Evolutionary conservation across 2,329 filamentous ascomycete genomes (phyloP).

Genomic region (Ophiostoma tasmaniense): DNA sequence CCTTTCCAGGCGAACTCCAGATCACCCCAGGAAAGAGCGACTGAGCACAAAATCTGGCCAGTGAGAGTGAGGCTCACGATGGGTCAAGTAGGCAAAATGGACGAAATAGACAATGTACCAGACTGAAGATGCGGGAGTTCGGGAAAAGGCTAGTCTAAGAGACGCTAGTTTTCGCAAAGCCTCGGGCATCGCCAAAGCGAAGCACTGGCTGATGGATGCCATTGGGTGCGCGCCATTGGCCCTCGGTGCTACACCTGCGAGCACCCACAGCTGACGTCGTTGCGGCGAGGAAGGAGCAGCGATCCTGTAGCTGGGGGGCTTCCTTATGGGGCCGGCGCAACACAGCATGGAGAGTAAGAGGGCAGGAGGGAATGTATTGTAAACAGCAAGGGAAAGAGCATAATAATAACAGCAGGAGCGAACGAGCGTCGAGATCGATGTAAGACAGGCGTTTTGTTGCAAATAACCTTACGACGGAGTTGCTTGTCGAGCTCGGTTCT

Average conservation of each 20-base stretch:
- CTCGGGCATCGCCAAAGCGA: conserved; percentile 15
- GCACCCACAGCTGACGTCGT: conserved; percentile 3
- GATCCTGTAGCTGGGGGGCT: conserved; percentile 8
- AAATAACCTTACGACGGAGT: neutral
- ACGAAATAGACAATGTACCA: conserved; percentile 2
- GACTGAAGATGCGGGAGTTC: conserved; percentile 6
- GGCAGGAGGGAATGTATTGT: neutral
- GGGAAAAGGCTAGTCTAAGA: conserved; percentile 10
- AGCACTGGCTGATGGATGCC: neutral
- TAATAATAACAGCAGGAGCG: neutral
- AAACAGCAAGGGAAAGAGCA: neutral
- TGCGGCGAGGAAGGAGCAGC: conserved; percentile 4
- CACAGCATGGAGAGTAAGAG: neutral
- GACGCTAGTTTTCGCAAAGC: conserved; percentile 15
- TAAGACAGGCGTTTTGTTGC: neutral
- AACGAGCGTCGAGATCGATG: neutral
- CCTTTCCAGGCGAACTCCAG: neutral
- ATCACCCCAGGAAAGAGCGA: conserved; percentile 2
- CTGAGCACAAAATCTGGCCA: conserved; percentile 2
- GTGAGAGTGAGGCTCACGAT: neutral
- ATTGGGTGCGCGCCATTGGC: conserved; percentile 9
- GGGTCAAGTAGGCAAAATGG: neutral
- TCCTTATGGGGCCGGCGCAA: conserved; percentile 7
- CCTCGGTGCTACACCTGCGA: neutral
- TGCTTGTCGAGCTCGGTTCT: conserved; percentile 7